These are phyloP conservation scores for Carex scoparia DNA, from an alignment of 176 grass and related monocot genomes.

Conservation along the genomic window DNA sequence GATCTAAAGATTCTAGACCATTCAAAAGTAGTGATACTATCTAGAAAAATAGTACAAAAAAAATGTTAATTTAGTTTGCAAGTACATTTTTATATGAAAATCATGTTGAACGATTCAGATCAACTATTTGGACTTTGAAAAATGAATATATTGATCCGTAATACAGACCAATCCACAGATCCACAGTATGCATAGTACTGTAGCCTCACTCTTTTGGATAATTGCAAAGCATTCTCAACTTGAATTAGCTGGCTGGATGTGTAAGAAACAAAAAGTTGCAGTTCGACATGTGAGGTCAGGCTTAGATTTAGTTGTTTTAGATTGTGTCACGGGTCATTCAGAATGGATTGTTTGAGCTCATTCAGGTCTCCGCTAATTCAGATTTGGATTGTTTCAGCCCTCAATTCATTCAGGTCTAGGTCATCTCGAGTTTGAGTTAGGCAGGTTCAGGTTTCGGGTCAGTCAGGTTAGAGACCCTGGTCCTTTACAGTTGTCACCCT, in stretches of 20 bases:
- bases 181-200: no score
- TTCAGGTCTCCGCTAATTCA: not conserved
- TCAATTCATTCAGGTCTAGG: not conserved
- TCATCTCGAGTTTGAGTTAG: no score
- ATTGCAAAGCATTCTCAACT: not conserved
- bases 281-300: not conserved
- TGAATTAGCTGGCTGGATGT: not conserved
- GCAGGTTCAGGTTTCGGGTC: not conserved
- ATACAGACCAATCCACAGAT: no score
- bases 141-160: no score
- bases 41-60: no score
- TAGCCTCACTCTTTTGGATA: not conserved
- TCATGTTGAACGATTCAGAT: no score
- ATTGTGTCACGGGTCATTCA: not conserved
- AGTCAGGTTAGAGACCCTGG: not conserved
- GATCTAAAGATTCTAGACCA: no score
- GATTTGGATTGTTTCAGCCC: not conserved
- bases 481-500: not conserved
- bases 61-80: no score
- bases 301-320: not conserved
- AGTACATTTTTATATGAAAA: no score
- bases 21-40: no score
- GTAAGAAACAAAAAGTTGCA: not conserved
- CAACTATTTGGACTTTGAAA: no score
- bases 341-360: not conserved